Evolutionary conservation across 1,139 yeast genomes (phyloP).

Genomic region (Geotrichum europaeum): DNA sequence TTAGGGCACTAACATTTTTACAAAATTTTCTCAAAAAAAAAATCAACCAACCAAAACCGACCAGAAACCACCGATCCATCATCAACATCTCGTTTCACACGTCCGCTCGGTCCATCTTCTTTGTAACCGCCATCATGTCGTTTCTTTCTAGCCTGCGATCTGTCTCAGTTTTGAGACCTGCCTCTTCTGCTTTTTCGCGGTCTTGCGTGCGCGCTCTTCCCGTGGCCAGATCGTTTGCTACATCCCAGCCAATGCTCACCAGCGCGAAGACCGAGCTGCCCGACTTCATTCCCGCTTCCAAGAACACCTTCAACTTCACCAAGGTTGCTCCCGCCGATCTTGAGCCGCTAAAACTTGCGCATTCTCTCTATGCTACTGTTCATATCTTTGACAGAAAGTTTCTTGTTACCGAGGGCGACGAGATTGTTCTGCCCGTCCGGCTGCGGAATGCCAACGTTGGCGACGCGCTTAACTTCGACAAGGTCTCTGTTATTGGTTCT

Average conservation of each 20-base stretch:
- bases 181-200: background rate
- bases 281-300: conserved; percentile 15
- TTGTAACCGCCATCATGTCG: background rate
- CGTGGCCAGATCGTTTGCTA: conserved; percentile 4
- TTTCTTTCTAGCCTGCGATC: background rate
- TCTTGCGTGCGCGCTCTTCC: conserved; percentile 1
- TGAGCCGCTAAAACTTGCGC: conserved; percentile 60
- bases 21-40: background rate
- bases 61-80: background rate
- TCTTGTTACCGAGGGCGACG: conserved; percentile 87
- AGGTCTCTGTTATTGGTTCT: conserved; percentile 78
- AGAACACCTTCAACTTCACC: conserved; percentile 13
- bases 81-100: background rate
- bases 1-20: background rate
- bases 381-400: conserved; percentile 80
- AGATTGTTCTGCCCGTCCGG: conserved; percentile 67
- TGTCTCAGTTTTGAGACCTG: background rate
- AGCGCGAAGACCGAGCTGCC: conserved; percentile 11
- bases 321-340: conserved; percentile 32
- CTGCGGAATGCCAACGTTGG: conserved; percentile 76
- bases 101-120: background rate
- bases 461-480: conserved; percentile 62
- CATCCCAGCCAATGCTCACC: background rate
- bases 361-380: conserved; percentile 66
- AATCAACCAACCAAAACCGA: background rate